Evolutionary conservation across 2,329 filamentous ascomycete species (phyloP).

Genomic region (Clonostachys rhizophaga): DNA sequence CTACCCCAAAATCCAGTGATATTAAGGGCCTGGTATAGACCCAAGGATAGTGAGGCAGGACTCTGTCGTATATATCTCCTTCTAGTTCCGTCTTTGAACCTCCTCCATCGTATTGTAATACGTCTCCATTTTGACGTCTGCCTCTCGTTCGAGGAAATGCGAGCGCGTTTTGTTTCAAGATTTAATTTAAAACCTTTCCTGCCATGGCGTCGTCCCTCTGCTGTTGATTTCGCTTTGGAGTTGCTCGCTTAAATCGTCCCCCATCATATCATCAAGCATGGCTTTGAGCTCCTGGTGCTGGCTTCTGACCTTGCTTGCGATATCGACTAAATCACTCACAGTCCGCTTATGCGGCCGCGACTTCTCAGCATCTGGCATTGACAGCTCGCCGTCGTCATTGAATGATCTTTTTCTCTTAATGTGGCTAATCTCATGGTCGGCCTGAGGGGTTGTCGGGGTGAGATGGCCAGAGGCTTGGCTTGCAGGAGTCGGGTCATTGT

Average conservation of each 20-base stretch:
- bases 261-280: conserved; percentile 36
- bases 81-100: not conserved
- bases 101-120: not conserved
- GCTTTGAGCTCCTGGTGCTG: conserved; percentile 35
- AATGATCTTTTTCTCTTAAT: not conserved
- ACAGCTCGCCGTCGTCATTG: not conserved
- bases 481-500: not conserved
- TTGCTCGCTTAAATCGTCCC: conserved; percentile 20
- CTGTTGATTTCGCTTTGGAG: conserved; percentile 29
- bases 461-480: not conserved
- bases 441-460: no score
- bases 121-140: not conserved
- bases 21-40: no score
- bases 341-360: conserved; percentile 27
- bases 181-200: conserved; percentile 10
- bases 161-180: not conserved
- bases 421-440: conserved; percentile 3
- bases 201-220: conserved; percentile 26
- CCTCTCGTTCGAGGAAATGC: not conserved
- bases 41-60: not conserved
- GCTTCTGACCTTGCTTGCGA: conserved; percentile 20
- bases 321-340: conserved; percentile 23
- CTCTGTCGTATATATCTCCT: not conserved
- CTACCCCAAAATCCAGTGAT: no score
- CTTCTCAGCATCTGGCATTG: not conserved